Percentiles rank a stretch among this genome's conserved stretches.
These are phyloP conservation scores for Shiraia sp. DNA, from an alignment of 2,329 filamentous ascomycete species.

Conservation along the genomic window DNA sequence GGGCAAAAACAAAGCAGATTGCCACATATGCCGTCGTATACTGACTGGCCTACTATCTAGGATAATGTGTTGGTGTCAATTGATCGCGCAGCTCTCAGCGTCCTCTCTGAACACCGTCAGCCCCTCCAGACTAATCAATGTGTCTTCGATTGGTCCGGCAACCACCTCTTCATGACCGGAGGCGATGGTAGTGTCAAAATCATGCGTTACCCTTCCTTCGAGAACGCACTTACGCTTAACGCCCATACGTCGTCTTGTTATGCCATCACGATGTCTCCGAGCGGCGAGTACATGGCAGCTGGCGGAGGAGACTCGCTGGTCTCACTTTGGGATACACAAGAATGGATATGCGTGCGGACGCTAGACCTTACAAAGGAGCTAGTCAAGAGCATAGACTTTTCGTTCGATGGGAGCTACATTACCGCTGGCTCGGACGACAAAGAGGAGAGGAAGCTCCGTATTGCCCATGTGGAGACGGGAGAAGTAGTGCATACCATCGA, in stretches of 20 bases:
- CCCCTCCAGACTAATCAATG: constrained; percentile 71
- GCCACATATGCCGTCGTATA: not conserved
- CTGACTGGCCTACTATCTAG: constrained; percentile 43
- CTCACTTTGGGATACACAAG: constrained; percentile 75
- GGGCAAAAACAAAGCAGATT: not conserved
- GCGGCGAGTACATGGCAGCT: constrained; percentile 71
- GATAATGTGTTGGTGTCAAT: constrained; percentile 66
- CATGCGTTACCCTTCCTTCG: constrained; percentile 53
- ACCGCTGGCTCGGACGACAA: constrained; percentile 76
- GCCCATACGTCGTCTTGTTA: constrained; percentile 76
- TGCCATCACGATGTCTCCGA: constrained; percentile 70
- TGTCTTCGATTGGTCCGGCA: constrained; percentile 73
- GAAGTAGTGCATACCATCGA: constrained; percentile 74
- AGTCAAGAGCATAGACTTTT: constrained; percentile 74
- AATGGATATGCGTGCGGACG: constrained; percentile 76
- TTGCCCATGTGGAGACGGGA: constrained; percentile 74
- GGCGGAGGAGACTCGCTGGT: constrained; percentile 77
- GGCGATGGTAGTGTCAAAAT: constrained; percentile 73
- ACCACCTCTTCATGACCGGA: constrained; percentile 71
- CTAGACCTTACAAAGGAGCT: constrained; percentile 70
- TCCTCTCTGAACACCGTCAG: constrained; percentile 64
- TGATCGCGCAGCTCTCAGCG: constrained; percentile 61
- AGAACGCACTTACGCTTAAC: constrained; percentile 62
- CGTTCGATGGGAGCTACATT: constrained; percentile 76
- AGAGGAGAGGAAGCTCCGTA: constrained; percentile 70